Conservation (phyloP, 148 eudicot genomes). For the Selenicereus undatus region DNA sequence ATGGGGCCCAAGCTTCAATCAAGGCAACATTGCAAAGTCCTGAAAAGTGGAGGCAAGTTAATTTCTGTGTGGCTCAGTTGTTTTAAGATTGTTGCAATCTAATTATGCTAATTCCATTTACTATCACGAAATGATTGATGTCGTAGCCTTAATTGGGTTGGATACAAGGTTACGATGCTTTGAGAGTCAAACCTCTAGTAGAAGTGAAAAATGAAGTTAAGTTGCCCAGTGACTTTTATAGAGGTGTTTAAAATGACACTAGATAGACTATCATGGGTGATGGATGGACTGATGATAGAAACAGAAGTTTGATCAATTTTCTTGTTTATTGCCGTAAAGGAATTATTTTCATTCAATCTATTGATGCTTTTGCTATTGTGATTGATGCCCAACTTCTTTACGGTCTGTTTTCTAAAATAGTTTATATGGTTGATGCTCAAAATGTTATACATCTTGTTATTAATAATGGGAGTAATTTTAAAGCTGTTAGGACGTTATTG, state of each 20-base stretch:
- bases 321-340: not conserved
- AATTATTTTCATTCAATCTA: not conserved
- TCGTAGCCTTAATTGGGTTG: not conserved
- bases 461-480: no score
- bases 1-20: not conserved
- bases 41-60: no score
- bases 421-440: not conserved
- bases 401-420: not conserved
- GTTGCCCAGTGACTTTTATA: not conserved
- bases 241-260: not conserved
- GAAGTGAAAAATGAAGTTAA: not conserved
- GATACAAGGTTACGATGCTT: not conserved
- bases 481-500: no score
- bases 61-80: no score
- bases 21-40: no score
- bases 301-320: not conserved
- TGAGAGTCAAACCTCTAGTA: not conserved
- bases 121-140: not conserved
- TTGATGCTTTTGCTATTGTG: not conserved
- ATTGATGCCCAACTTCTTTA: no score
- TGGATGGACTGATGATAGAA: not conserved
- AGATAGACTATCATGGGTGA: not conserved
- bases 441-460: not conserved
- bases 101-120: not conserved
- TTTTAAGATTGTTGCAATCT: not conserved